Evolutionary conservation across 345 rosid genomes (phyloP).

Genomic region (Moricandia arvensis): DNA sequence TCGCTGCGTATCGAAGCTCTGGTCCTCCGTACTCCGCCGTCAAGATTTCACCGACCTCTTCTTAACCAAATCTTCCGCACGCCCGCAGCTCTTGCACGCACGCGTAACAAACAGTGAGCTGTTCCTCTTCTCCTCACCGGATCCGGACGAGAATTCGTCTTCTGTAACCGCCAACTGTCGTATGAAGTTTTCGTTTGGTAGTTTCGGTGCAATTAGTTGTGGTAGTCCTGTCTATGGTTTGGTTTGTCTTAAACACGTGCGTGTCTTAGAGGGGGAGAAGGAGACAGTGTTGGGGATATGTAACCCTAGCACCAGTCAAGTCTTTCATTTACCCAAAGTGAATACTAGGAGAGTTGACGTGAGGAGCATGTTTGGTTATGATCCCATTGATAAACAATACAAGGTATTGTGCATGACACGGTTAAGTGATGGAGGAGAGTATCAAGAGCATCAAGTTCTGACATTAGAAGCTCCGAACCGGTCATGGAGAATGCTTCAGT

Average conservation of each 20-base stretch:
- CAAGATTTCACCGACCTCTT: background rate
- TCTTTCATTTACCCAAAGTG: background rate
- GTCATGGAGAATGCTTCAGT: background rate
- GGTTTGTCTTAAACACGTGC: background rate
- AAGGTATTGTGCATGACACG: background rate
- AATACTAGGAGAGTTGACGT: background rate
- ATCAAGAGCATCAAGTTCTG: background rate
- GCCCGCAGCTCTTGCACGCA: background rate
- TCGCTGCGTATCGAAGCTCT: slow-evolving; percentile 5
- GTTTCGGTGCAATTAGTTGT: background rate
- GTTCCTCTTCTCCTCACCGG: background rate
- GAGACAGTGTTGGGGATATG: background rate
- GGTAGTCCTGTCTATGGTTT: background rate
- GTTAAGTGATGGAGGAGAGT: background rate
- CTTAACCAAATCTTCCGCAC: background rate
- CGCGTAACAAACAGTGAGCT: background rate
- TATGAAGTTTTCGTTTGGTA: background rate
- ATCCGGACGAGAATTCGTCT: background rate
- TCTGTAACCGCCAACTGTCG: background rate
- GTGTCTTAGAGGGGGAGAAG: background rate
- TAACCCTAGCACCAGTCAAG: slow-evolving; percentile 8
- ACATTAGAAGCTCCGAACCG: background rate
- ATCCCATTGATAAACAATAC: background rate
- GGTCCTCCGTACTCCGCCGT: background rate
- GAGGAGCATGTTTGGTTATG: background rate